Base-by-base conservation (phyloP, 306 rosid genomes). In the Amphicarpaea edgeworthii region DNA sequence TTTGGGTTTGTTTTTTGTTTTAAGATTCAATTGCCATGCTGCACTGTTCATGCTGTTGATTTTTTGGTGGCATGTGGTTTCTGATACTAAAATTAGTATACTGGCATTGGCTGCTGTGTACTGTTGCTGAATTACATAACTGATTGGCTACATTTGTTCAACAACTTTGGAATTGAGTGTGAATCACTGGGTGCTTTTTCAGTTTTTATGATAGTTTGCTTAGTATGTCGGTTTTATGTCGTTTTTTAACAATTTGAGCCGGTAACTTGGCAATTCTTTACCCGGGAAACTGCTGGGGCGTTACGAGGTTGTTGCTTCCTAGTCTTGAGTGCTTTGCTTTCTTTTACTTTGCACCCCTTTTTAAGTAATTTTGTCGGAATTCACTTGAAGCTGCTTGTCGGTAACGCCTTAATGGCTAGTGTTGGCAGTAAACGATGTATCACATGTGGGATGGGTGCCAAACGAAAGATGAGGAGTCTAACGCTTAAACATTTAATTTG, bases 101-200 rank as follows among this genome's bases (percentile, higher is more conserved):
- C 80, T 76, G 79, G 73, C 86, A 79, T 72, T 81, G 80, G 23
- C 19, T 79, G 51, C 50, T 76, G 26, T 57, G 47, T 69, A 0
- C 30, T 42, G 69, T 34, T 58, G 1, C 21, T 30, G 66, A 49
- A 70, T 70, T 79, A 1, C 40, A 5, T 58, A 58, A 14, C 11
- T 58, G 8, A 3, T 26, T 50, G 0, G 57, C 51, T 46, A 19
- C 64, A 6, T 20, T 82, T 66, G 70, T 17, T 68, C 20, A 3
- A 34, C 42, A 32, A n/a, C 30, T 51, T 59, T 16, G 72, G 72
- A 63, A 77, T 55, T 17, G 37, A 54, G 40, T 24, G 26, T 30
- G 61, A 32, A 45, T 51, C 34, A 17, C 12, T 17, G 0, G 49
- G 73, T 54, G 4, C 6, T 68, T 76, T 72, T 34, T 4, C 37